Percentiles rank a stretch among this genome's conserved stretches.
phyloP scores from a whole-genome alignment of 1,284 basidiomycete species.

The Sporisorium exsertum region DNA sequence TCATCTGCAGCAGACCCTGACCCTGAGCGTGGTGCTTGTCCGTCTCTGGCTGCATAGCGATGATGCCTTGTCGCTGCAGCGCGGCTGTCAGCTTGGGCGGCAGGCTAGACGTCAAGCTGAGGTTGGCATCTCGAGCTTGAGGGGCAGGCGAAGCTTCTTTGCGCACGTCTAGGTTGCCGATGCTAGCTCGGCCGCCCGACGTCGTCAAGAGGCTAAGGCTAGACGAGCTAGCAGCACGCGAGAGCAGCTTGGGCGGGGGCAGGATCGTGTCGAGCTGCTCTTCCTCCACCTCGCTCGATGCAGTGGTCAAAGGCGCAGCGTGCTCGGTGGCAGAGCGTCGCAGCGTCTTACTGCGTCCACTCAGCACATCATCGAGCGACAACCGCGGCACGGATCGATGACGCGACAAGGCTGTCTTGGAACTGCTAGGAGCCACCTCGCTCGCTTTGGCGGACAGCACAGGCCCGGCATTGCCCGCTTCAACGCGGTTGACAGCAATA shows the following conservation, averaged over 20 bases:
- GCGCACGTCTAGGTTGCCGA: constrained; percentile 33
- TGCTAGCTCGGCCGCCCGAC: constrained; percentile 49
- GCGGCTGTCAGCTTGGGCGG: constrained; percentile 43
- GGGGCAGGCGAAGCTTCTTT: constrained; percentile 18
- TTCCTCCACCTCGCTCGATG: constrained; percentile 37
- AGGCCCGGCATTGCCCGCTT: constrained; percentile 7
- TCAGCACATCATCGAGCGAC: constrained; percentile 47
- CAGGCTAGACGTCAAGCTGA: constrained; percentile 35
- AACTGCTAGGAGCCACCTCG: constrained; percentile 7
- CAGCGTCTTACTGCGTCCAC: constrained; percentile 35
- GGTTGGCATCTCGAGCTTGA: constrained; percentile 4
- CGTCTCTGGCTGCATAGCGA: constrained; percentile 23
- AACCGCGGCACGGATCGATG: constrained; percentile 41
- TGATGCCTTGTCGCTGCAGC: constrained; percentile 53
- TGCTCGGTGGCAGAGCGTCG: constrained; percentile 40
- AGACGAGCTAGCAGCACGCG: constrained; percentile 50
- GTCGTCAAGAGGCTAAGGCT: constrained; percentile 55
- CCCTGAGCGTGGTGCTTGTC: constrained; percentile 6
- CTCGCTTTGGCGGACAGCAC: not conserved
- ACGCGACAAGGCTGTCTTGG: constrained; percentile 31
- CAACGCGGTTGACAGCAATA: constrained; percentile 22
- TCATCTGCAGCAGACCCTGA: constrained; percentile 54
- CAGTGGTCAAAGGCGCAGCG: constrained; percentile 1
- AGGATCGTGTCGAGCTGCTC: constrained; percentile 50
- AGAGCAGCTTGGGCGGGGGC: constrained; percentile 41